phyloP scores from a whole-genome alignment of 129 eudicot species.

The Flaveria linearis region DNA sequence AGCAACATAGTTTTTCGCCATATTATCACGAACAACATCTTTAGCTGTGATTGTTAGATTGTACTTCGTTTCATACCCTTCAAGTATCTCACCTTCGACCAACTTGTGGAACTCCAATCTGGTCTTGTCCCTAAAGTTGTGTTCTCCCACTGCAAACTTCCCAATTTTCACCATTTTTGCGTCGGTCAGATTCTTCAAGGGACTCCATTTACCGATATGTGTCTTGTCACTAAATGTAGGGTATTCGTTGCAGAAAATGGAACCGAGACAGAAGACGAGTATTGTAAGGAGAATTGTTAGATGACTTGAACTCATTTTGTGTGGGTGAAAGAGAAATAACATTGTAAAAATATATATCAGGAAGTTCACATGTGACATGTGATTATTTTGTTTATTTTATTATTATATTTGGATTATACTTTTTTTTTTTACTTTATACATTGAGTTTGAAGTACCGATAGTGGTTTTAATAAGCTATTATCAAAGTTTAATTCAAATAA shows the following conservation, averaged over 20 bases:
- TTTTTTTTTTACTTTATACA: too few relatives aligned
- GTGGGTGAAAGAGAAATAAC: not conserved
- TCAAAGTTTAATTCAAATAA: too few relatives aligned
- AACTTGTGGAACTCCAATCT: not conserved
- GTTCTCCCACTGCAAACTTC: constrained; percentile 23
- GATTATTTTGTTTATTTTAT: too few relatives aligned
- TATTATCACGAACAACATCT: not conserved
- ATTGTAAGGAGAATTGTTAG: constrained; percentile 6
- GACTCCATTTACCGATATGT: not conserved
- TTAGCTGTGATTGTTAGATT: constrained; percentile 21
- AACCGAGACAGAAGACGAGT: not conserved
- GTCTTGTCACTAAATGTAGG: not conserved
- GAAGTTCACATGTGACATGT: too few relatives aligned
- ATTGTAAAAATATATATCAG: not conserved
- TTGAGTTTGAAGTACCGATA: too few relatives aligned
- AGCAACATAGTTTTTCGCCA: constrained; percentile 12
- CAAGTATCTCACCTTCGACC: constrained; percentile 11
- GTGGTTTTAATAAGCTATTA: too few relatives aligned
- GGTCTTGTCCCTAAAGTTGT: constrained; percentile 16
- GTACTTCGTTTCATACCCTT: constrained; percentile 7
- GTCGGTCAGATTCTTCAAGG: not conserved
- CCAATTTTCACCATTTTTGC: constrained; percentile 17
- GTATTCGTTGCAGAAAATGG: not conserved
- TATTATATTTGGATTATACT: too few relatives aligned
- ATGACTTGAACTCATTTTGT: constrained; percentile 1